Evolutionary conservation across 2,329 filamentous ascomycete genomes (phyloP).

Genomic region (Aspergillus pseudoterreus): DNA sequence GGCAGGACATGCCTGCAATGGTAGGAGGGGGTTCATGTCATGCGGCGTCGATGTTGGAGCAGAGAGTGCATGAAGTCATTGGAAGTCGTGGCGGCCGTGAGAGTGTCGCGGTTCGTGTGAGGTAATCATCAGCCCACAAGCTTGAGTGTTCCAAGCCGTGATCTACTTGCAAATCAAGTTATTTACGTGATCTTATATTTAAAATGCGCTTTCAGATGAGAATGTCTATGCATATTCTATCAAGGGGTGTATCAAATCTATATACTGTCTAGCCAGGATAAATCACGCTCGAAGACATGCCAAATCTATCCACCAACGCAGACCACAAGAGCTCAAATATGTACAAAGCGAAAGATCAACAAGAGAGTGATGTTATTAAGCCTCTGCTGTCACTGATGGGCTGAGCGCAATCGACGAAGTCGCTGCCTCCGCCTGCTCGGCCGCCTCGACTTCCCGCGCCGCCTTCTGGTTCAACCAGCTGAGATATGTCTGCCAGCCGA

Average conservation of each 20-base stretch:
- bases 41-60: neutral
- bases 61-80: neutral
- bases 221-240: no score
- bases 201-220: no score
- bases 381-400: conserved; percentile 14
- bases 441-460: conserved; percentile 53
- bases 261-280: neutral
- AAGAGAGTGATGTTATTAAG: conserved; percentile 3
- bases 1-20: conserved; percentile 33
- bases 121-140: neutral
- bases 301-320: conserved; percentile 11
- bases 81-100: neutral
- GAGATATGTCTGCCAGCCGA: conserved; percentile 91
- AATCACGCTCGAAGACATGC: neutral
- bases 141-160: neutral
- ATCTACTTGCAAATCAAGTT: neutral
- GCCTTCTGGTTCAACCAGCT: conserved; percentile 73
- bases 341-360: neutral
- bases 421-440: conserved; percentile 19
- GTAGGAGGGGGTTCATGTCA: conserved; percentile 18
- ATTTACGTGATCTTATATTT: neutral
- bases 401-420: conserved; percentile 10
- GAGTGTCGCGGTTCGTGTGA: neutral
- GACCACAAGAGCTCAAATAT: neutral
- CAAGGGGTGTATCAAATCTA: neutral